Base-by-base conservation (phyloP, 2,329 filamentous ascomycete species). In the Corynespora cassiicola region DNA sequence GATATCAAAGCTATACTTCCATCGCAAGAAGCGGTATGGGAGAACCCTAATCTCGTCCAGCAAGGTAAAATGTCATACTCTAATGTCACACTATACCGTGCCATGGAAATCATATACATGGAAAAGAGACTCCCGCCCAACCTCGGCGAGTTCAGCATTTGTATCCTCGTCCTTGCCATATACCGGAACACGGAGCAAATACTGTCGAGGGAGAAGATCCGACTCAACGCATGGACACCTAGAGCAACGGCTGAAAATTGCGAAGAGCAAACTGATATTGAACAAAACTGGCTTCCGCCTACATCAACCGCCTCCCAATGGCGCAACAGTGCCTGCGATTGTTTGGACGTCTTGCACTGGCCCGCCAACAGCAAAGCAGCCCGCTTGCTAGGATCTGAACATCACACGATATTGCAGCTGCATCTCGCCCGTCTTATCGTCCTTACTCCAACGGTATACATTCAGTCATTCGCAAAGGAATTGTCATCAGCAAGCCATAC, bases 281-380 rank as follows among this genome's bases (percentile, higher is more conserved):
- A 39, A 8, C 42, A 34, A 21, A 38, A 74, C 6, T 78, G 74
- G 74, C 67, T 76, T 11, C 76, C 77, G 5, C 63, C 68, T 3
- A 73, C 74, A 15, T 67, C 70, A 1, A 67, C 71, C 3, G 78
- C 74, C 47, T 71, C 72, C 0, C 76, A 74, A 20, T 77, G 75
- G 74, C 63, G 72, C 10, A 76, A 76, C 27, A 67, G 70, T 4
- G 63, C 69, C 11, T 72, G 73, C 26, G 75, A 76, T 36, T 73
- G 68, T 26, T 51, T 83, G 3, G 80, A 83, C 39, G 72, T 81
- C 1, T 65, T 83, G 2, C 78, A 83, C 50, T 82, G 80, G 79
- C 70, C 73, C 12, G 79, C 79, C 3, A 80, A 80, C 45, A 75
- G 71, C 26, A 72, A 70, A 0, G 73, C 79, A 19, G 75, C 75